Evolutionary conservation across 805 yeast genomes (phyloP), one percentile per base, ranked within the genome.

Genomic region (Ogataea trehaloabstinens): DNA sequence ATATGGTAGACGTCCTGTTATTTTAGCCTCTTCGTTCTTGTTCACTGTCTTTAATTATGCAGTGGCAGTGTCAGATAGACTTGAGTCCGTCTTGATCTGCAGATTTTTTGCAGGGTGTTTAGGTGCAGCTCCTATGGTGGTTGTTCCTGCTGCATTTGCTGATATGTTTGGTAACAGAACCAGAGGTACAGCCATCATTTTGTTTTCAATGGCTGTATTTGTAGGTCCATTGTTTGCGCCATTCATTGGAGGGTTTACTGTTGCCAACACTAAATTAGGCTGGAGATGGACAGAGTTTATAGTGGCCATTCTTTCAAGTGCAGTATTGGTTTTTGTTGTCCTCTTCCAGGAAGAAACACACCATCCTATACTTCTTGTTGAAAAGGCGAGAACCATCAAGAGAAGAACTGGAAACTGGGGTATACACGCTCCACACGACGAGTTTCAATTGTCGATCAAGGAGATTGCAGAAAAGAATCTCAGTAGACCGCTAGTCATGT

Each of bases 241-340:
- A 13, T 78, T 89, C 41, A 75, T 77, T 34, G 86, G 90, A 43
- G 81, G 82, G 0, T 85, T 81, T 59, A 78, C 82, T 31, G 73
- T 70, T n/a, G 58, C 64, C 34, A 73, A 78, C 40, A 5, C 25
- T 6, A 67, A 72, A 39, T 66, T 88, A 30, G 86, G 88, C 13
- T 86, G 95, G 95, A 71, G 95, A 56, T 87, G 95, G 95, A 74
- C 85, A 10, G 73, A 70, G 46, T 87, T 85, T 59, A 64, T 86
- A 40, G 71, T 81, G 2, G 91, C 85, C 45, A 78, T 85, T 39
- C 60, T 82, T 58, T 73, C 74, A 15, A 63, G 70, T 3, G 59
- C 73, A 4, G 46, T 56, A 8, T 40, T 56, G 13, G 53, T 71
- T 1, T 42, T 64, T 11, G 57, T 69, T 15, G 41, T 67, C 0